Evolutionary conservation across 192 early-diverging fungal species (phyloP).

Genomic region (Paraglomus brasilianum): DNA sequence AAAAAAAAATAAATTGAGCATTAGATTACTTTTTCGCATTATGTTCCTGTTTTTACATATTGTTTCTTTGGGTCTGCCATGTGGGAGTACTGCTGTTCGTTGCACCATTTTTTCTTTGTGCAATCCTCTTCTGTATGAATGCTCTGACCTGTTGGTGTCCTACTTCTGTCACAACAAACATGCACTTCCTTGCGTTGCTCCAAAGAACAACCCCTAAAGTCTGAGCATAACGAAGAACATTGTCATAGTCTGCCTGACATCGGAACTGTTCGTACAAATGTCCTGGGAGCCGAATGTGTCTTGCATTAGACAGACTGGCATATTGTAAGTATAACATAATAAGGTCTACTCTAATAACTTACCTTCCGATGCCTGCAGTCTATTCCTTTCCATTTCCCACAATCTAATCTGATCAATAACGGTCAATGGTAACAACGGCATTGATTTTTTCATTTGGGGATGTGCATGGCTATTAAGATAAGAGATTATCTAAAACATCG

Average conservation of each 20-base stretch:
- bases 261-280: slow-evolving; percentile 79
- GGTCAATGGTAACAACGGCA: slow-evolving; percentile 82
- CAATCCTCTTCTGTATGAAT: slow-evolving; percentile 39
- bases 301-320: not conserved
- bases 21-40: no score
- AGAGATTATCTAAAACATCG: slow-evolving; percentile 69
- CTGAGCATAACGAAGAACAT: slow-evolving; percentile 71
- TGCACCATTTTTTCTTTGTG: no score
- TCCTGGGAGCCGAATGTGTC: slow-evolving; percentile 32
- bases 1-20: no score
- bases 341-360: not conserved
- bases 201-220: slow-evolving; percentile 77
- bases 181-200: slow-evolving; percentile 64
- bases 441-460: slow-evolving; percentile 82
- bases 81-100: no score
- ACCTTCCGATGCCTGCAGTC: slow-evolving; percentile 58
- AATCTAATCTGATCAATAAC: slow-evolving; percentile 94
- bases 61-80: no score
- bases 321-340: not conserved
- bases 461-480: slow-evolving; percentile 90
- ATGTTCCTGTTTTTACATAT: no score
- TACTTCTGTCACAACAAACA: slow-evolving; percentile 73
- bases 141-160: slow-evolving; percentile 68
- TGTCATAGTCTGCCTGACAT: slow-evolving; percentile 68
- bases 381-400: slow-evolving; percentile 95